Conservation (phyloP, 1,139 yeast species). For the Geotrichum reessii region DNA sequence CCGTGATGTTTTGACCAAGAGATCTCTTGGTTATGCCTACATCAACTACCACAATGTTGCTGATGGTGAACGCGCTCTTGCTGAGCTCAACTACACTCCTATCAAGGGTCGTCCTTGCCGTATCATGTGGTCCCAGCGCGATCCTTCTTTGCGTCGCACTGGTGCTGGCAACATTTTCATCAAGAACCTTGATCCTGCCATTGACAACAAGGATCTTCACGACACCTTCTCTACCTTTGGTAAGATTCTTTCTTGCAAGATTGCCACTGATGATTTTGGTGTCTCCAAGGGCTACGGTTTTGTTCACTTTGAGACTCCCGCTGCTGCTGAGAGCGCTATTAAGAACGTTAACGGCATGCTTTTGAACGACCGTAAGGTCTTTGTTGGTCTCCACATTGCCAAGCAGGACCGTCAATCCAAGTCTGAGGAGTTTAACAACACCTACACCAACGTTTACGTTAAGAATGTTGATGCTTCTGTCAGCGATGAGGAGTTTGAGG, state of each 20-base stretch:
- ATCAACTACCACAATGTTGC: constrained; percentile 87
- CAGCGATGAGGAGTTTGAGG: constrained; percentile 63
- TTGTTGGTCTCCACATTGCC: constrained; percentile 89
- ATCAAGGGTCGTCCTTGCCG: constrained; percentile 97
- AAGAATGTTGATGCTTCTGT: constrained; percentile 78
- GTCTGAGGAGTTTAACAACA: constrained; percentile 85
- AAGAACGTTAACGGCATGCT: constrained; percentile 98
- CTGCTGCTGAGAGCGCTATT: constrained; percentile 92
- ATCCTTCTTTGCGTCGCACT: constrained; percentile 90
- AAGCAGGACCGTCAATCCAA: constrained; percentile 94
- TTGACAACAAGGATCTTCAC: constrained; percentile 97
- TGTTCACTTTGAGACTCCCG: constrained; percentile 92
- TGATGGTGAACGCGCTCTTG: constrained; percentile 93
- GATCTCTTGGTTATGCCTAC: constrained; percentile 96
- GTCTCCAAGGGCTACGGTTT: constrained; percentile 95
- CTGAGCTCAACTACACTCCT: constrained; percentile 88
- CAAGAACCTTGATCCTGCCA: constrained; percentile 97
- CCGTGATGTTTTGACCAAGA: constrained; percentile 96
- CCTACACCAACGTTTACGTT: constrained; percentile 91
- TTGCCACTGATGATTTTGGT: constrained; percentile 92
- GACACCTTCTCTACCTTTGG: constrained; percentile 98
- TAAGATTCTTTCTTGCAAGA: constrained; percentile 91
- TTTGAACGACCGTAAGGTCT: constrained; percentile 93
- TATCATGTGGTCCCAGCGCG: constrained; percentile 99
- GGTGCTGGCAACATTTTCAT: constrained; percentile 97